Base-by-base conservation (phyloP, 495 filamentous ascomycete genomes). In the Aspergillus sclerotiicarbonarius region DNA sequence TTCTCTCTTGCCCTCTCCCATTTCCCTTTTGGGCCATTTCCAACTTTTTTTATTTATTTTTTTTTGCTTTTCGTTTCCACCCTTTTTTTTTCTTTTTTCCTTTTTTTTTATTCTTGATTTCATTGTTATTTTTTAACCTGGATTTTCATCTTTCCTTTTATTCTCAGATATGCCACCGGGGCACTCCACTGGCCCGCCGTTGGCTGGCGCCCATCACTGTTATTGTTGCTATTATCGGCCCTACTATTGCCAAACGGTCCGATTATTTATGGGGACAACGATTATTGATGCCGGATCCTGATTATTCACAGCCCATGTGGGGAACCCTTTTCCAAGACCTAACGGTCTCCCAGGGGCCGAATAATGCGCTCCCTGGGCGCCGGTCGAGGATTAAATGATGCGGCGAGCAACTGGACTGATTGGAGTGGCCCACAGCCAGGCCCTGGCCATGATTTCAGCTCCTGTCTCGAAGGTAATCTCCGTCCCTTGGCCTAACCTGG, bases 401-500 rank as follows among this genome's bases (percentile, higher is more conserved):
- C 21, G 10, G 9, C 44, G 8, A 16, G 21, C 20, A 29, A 15
- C 46, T 29, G 18, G 47, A 21, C 39, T 46, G 51, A 30, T 51
- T 35, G 30, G 50, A 25, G 30, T 21, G 50, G 1, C 9, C 35
- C 33, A 50, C 52, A 39, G 51, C 55, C 16, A 48, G 19, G 20
- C 19, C 39, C 47, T 56, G 43, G n/a, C 31, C 58, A 43, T 39
- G 15, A 45, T 48, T 53, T 58, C 48, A 53, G 56, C 47, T 52
- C 46, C 32, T 29, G 8, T 20, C 25, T 47, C 52, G 32, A 51
- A 53, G 52, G 33, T 47, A 55, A 61, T 62, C 51, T 58, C 43
- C 45, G 48, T 61, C 29, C 20, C 39, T 31, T 7, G 50, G 48
- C 25, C 57, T 53, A 57, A 60, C 64, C 64, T 58, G 61, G 59